Evolutionary conservation across 441 rosid genomes (phyloP).

Genomic region (Melastoma candidum): DNA sequence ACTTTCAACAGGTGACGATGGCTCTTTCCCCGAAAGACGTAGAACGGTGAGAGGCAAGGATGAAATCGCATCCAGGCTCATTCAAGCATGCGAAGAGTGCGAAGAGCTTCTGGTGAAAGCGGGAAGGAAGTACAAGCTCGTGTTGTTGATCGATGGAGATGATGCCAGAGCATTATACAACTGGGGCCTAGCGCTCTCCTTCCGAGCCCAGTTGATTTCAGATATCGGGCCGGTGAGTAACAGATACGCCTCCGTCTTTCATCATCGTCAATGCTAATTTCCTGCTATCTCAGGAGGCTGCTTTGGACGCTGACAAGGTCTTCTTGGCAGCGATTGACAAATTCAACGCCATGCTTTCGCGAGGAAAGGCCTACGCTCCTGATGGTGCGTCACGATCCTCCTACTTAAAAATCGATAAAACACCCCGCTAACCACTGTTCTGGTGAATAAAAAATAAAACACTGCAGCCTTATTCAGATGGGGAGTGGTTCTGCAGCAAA

Average conservation of each 20-base stretch:
- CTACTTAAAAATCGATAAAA: neutral
- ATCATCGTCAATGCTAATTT: too few relatives aligned
- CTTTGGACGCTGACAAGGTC: constrained; percentile 62
- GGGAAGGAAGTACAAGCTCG: constrained; percentile 53
- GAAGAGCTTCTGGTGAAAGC: constrained; percentile 63
- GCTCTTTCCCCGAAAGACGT: constrained; percentile 19
- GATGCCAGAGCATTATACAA: constrained; percentile 60
- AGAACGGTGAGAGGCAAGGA: constrained; percentile 29
- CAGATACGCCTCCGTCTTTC: too few relatives aligned
- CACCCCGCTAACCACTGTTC: neutral
- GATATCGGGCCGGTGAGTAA: constrained; percentile 68
- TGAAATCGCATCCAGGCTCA: constrained; percentile 31
- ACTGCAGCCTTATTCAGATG: constrained; percentile 61
- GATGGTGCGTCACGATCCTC: constrained; percentile 31
- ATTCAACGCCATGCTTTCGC: constrained; percentile 61
- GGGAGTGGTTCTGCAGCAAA: constrained; percentile 59
- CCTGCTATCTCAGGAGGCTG: constrained; percentile 35
- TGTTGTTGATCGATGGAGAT: constrained; percentile 51
- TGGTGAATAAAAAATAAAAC: neutral
- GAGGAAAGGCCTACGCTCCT: constrained; percentile 50
- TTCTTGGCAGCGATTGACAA: constrained; percentile 71
- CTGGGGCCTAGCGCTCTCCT: constrained; percentile 74
- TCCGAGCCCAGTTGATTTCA: constrained; percentile 60
- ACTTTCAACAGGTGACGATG: constrained; percentile 25
- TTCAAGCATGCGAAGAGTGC: constrained; percentile 53